These are phyloP conservation scores for Polytrichum formosum DNA, from an alignment of 225 moss, liverwort and hornwort species.

Conservation along the genomic window DNA sequence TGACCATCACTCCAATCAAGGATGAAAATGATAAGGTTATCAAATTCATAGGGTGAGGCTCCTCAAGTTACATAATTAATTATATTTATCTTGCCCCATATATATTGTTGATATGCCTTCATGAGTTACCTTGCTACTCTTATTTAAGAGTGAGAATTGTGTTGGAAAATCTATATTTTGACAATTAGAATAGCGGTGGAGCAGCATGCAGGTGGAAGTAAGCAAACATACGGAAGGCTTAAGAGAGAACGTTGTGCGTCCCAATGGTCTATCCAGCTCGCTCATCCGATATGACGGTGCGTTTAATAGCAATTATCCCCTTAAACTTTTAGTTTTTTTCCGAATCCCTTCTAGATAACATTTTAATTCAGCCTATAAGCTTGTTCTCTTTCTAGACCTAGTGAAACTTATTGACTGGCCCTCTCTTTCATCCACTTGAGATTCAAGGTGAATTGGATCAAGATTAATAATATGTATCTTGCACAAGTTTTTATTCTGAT, in stretches of 20 bases:
- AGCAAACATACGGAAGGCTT: constrained; percentile 83
- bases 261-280: constrained; percentile 85
- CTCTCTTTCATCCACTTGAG: too few species aligned
- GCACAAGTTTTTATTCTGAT: too few species aligned
- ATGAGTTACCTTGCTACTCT: too few species aligned
- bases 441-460: too few species aligned
- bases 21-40: constrained; percentile 67
- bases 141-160: too few species aligned
- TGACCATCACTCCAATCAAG: constrained; percentile 84
- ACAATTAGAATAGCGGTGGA: background rate
- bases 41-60: constrained; percentile 81
- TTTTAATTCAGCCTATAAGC: background rate
- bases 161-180: too few species aligned
- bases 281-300: constrained; percentile 85
- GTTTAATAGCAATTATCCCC: background rate
- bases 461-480: too few species aligned
- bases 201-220: constrained; percentile 97
- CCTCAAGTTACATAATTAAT: background rate
- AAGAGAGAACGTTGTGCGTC: constrained; percentile 59
- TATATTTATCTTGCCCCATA: too few species aligned
- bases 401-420: too few species aligned
- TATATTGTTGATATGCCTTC: too few species aligned
- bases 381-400: too few species aligned
- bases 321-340: too few species aligned
- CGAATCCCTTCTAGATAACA: background rate